Conservation (phyloP, 1,284 basidiomycete genomes). For the Psilocybe mexicana region DNA sequence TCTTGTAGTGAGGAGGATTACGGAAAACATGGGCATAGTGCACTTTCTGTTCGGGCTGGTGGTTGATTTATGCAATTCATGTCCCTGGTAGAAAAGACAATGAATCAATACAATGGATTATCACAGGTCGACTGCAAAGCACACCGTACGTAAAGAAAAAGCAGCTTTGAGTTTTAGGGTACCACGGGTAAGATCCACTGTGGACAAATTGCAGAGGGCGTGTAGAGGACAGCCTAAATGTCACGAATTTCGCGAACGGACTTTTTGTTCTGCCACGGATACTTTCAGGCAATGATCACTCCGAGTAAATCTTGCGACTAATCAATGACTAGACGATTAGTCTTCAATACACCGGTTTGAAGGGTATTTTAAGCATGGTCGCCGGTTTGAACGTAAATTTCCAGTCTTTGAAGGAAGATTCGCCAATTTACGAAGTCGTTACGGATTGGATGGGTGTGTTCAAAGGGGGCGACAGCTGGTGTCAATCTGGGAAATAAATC, state of each 20-base stretch:
- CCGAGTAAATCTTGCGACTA: not conserved
- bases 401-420: constrained; percentile 18
- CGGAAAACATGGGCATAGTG: not conserved
- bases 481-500: constrained; percentile 9
- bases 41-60: not conserved
- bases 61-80: not conserved
- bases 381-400: constrained; percentile 22
- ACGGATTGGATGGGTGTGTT: constrained; percentile 11
- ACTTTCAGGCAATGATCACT: not conserved
- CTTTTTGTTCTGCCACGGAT: not conserved
- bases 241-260: not conserved
- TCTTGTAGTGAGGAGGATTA: not conserved
- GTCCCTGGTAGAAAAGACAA: not conserved
- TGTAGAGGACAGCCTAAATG: not conserved
- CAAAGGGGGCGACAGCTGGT: constrained; percentile 6
- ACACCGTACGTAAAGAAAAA: not conserved
- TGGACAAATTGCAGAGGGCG: not conserved
- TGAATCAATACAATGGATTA: not conserved
- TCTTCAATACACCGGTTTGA: constrained; percentile 15
- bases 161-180: not conserved
- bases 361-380: constrained; percentile 16
- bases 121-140: not conserved
- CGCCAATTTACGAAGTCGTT: constrained; percentile 11
- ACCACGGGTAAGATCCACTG: not conserved
- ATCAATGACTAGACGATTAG: not conserved